A percentile compares a stretch with the other conserved stretches of the same genome.
These are phyloP conservation scores for Tuber umbilicatum DNA, from an alignment of 495 filamentous ascomycete genomes.

Conservation along the genomic window DNA sequence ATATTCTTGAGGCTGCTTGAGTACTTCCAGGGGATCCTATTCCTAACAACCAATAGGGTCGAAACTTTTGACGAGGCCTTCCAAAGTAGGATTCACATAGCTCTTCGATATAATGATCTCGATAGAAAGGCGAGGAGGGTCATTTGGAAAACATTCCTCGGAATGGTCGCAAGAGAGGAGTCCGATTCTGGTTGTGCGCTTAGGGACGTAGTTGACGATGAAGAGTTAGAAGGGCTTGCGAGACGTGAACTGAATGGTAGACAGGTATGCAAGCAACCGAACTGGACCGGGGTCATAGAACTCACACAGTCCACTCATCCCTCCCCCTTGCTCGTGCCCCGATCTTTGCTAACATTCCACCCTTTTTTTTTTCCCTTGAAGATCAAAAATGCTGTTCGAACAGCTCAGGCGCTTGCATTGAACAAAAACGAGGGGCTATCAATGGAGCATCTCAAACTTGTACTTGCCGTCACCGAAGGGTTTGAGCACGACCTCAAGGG, in stretches of 20 bases:
- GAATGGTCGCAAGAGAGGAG: conserved; percentile 37
- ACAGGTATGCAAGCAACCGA: conserved; percentile 25
- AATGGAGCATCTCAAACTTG: conserved; percentile 61
- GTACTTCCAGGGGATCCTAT: conserved; percentile 49
- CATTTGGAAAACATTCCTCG: conserved; percentile 43
- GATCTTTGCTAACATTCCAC: conserved; percentile 13
- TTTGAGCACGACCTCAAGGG: conserved; percentile 62
- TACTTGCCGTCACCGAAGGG: conserved; percentile 59
- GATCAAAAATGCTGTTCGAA: conserved; percentile 71
- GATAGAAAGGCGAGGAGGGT: conserved; percentile 33
- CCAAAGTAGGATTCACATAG: conserved; percentile 50
- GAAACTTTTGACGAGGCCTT: conserved; percentile 50
- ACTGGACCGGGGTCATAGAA: not conserved
- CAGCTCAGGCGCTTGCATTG: conserved; percentile 63
- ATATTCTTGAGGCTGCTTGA: conserved; percentile 63
- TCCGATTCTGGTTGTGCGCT: conserved; percentile 25
- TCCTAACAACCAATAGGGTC: conserved; percentile 50
- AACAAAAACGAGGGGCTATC: conserved; percentile 53
- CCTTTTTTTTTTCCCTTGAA: conserved; percentile 32
- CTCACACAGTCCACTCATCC: not conserved
- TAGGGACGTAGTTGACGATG: conserved; percentile 33
- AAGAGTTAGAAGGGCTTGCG: conserved; percentile 29
- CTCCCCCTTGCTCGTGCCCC: not conserved
- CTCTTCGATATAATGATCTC: conserved; percentile 43
- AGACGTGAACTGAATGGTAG: conserved; percentile 37